These are phyloP conservation scores for Macadamia tetraphylla DNA, from an alignment of 164 flowering plant genomes.

Conservation along the genomic window DNA sequence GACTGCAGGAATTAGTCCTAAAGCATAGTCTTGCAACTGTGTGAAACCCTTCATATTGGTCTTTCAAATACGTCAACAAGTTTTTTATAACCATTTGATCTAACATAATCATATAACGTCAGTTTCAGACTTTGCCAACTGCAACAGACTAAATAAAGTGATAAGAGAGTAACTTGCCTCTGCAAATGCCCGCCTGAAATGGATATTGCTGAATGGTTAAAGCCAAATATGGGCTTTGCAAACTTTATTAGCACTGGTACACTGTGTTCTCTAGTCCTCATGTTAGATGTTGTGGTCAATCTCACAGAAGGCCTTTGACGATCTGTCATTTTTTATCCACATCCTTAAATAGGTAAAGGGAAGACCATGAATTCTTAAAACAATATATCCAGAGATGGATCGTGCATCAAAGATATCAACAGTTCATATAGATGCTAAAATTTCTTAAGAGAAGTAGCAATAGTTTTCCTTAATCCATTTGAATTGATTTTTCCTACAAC, in stretches of 20 bases:
- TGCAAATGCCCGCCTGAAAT: conserved; percentile 66
- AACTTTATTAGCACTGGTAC: conserved; percentile 57
- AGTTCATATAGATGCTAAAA: not conserved
- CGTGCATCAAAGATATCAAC: not conserved
- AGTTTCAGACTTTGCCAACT: not conserved
- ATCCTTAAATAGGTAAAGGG: conserved; percentile 2
- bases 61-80: not conserved
- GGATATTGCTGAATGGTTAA: conserved; percentile 70
- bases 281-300: conserved; percentile 59
- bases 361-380: conserved; percentile 1
- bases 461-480: not conserved
- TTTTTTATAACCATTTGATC: not conserved
- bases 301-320: conserved; percentile 65
- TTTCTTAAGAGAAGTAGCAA: not conserved
- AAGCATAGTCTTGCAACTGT: too few species aligned
- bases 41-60: too few species aligned
- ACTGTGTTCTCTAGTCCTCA: conserved; percentile 52
- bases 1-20: too few species aligned
- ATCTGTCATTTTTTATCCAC: conserved; percentile 36
- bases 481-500: not conserved
- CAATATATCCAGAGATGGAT: not conserved
- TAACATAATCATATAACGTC: not conserved
- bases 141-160: not conserved
- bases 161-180: conserved; percentile 41
- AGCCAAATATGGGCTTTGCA: conserved; percentile 74